Evolutionary conservation across 257 asterid species (phyloP), one percentile per base, ranked within the genome.

Genomic region (Salvia rosmarinus): DNA sequence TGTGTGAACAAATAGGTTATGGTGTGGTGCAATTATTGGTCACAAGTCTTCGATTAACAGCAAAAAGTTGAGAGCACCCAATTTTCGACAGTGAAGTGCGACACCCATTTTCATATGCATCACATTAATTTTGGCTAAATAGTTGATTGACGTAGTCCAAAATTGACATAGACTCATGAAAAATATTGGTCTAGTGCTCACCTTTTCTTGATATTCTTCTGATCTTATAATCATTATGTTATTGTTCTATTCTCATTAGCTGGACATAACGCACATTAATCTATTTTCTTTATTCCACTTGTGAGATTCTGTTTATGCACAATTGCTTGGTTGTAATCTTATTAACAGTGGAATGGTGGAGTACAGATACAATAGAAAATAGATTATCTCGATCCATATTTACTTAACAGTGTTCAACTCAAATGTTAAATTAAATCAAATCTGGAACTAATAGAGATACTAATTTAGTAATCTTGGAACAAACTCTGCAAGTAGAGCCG

Each of bases 141-240:
- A 55, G 76, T 67, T 73, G 76, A 73, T 73, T 77, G 76, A 62
- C 83, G 82, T 78, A 59, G 55, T 75, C 78, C 60, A 78, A 70
- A 79, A 46, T 44, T 50, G 10, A 64, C 8, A 74, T 79, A 85
- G 86, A 62, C 83, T 82, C 80, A 77, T 75, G 0, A 40, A 64
- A 65, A 30, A 62, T 16, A 37, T 16, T 35, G 67, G 68, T n/a
- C 19, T 60, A 73, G 73, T 75, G 80, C 54, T 60, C 56, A n/a
- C 67, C 74, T 68, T 78, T 77, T 75, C 35, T 54, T 61, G 62
- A 77, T 75, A 79, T 80, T 70, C 44, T 73, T 80, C 70, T 77
- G 61, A 73, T 82, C 85, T 76, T 62, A 73, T 73, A 83, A 81
- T 85, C 82, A 85, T 87, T 70, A 72, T 82, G 79, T 77, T 79